phyloP scores from a whole-genome alignment of 2,329 filamentous ascomycete species.

The Penicillium janthinellum region DNA sequence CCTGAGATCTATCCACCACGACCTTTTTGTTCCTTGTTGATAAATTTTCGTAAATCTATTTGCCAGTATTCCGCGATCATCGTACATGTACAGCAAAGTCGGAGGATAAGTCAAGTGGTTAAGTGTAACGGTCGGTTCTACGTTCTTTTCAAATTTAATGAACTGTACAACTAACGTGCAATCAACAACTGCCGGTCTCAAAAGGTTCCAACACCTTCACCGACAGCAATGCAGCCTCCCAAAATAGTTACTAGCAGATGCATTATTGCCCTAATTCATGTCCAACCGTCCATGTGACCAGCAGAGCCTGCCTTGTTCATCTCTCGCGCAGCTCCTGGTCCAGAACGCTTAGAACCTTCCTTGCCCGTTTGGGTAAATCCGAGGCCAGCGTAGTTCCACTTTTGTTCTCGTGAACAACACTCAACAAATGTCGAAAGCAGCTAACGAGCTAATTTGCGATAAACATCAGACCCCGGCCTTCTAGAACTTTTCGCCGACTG shows the following conservation, averaged over 20 bases:
- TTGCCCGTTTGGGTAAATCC: constrained; percentile 11
- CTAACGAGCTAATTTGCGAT: constrained; percentile 5
- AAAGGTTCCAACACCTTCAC: not conserved
- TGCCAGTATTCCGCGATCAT: not conserved
- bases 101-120: not conserved
- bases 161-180: not conserved
- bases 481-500: constrained; percentile 5
- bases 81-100: not conserved
- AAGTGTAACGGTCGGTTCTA: not conserved
- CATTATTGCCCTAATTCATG: not conserved
- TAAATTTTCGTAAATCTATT: not conserved
- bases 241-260: not conserved
- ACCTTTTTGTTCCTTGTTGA: no score
- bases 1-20: not conserved
- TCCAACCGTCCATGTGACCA: not conserved
- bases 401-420: not conserved
- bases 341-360: not conserved
- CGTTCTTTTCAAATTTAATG: no score
- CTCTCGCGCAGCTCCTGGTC: not conserved
- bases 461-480: constrained; percentile 6
- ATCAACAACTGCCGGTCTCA: not conserved
- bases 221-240: not conserved
- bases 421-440: not conserved
- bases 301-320: not conserved
- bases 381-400: not conserved